Evolutionary conservation across 768 basidiomycete species (phyloP), one percentile per base, ranked within the genome.

Genomic region (Mycena polygramma): DNA sequence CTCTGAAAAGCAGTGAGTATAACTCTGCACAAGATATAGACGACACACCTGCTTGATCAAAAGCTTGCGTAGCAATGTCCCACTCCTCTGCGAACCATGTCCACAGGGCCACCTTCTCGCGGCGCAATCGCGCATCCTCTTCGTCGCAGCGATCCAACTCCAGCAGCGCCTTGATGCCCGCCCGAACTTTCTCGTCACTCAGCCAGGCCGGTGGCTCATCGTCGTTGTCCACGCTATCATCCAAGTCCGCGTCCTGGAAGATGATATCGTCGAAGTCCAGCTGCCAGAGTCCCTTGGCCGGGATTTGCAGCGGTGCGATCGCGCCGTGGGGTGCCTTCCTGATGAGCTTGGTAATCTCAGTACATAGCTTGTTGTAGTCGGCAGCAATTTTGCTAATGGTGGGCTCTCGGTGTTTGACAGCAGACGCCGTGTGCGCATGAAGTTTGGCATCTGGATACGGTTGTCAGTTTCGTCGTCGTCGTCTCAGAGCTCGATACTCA

Each of bases 101-200:
- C 64, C 48, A 51, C 46, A 81, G 43, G 2, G 75, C 75, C 4
- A 72, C 66, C 0, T 58, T 67, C 52, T 80, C 75, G 0, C 54
- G 10, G 2, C 63, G 62, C 0, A 80, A 49, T 1, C 70, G 54
- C 1, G 19, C n/a, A 19, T 64, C 62, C 61, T 79, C 76, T 51
- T 79, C 79, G 1, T 43, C 20, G 48, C 73, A 74, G 13, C 63
- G 66, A 58, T 76, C 72, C 0, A 15, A 24, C n/a, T 70, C 62
- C 26, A 82, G 74, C 55, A 80, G 48, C 8, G 75, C 75, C n/a
- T 63, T 59, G 4, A 84, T 84, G 0, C 82, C 80, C 1, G 51
- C 63, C 10, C 73, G 65, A 1, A 79, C 74, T 20, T 71, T 63
- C 10, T 75, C 63, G 72, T 83, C 75, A 10, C 76, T 74, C 0